Evolutionary conservation across 768 basidiomycete species (phyloP).

Genomic region (Amyloporia xantha): DNA sequence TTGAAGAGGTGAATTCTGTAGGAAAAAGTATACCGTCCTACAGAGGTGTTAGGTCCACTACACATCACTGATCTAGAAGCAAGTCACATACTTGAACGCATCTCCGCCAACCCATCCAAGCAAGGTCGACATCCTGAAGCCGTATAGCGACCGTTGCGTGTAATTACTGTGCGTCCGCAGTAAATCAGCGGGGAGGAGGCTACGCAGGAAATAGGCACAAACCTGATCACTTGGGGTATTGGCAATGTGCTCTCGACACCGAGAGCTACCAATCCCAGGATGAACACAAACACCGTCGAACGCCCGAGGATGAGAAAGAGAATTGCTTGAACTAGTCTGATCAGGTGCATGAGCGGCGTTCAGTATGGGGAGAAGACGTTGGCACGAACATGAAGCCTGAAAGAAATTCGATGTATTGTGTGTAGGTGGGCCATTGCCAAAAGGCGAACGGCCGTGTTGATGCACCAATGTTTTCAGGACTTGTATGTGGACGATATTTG

Average conservation of each 20-base stretch:
- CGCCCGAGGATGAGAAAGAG: slow-evolving; percentile 69
- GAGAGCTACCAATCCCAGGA: slow-evolving; percentile 70
- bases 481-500: slow-evolving; percentile 53
- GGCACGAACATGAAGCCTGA: slow-evolving; percentile 63
- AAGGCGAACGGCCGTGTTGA: slow-evolving; percentile 67
- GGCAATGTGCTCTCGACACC: slow-evolving; percentile 86
- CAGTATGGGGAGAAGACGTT: not conserved
- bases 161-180: slow-evolving; percentile 50
- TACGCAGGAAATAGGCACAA: not conserved
- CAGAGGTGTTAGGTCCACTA: not conserved
- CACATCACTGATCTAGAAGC: not conserved
- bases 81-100: slow-evolving; percentile 61
- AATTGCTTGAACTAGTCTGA: slow-evolving; percentile 61
- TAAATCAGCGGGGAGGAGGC: not conserved
- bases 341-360: not conserved
- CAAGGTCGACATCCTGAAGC: slow-evolving; percentile 77
- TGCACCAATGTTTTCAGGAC: slow-evolving; percentile 49
- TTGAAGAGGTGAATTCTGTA: slow-evolving; percentile 64
- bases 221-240: slow-evolving; percentile 80
- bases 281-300: slow-evolving; percentile 48
- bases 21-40: slow-evolving; percentile 78
- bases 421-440: slow-evolving; percentile 81
- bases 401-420: slow-evolving; percentile 78
- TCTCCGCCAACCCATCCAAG: slow-evolving; percentile 83
- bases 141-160: slow-evolving; percentile 72